Conservation (phyloP, 2,329 filamentous ascomycete genomes). For the Stemphylium vesicarium region DNA sequence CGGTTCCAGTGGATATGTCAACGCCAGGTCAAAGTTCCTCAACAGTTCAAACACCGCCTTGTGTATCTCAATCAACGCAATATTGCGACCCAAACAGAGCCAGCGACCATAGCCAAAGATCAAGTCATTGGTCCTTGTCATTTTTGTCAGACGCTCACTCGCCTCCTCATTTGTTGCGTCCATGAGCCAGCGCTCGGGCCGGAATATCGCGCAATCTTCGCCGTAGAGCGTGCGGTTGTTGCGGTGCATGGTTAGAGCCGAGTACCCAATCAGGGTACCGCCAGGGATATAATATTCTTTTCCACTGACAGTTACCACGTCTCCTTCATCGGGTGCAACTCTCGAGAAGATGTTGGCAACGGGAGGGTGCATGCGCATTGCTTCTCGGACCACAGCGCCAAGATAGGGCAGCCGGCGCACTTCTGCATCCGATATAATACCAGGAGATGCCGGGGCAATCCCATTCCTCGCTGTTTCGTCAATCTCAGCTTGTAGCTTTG, state of each 20-base stretch:
- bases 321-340: slow-evolving; percentile 40
- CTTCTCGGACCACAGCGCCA: slow-evolving; percentile 56
- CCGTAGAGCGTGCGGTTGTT: slow-evolving; percentile 41
- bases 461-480: slow-evolving; percentile 49
- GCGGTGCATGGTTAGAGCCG: slow-evolving; percentile 42
- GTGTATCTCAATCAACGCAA: slow-evolving; percentile 49
- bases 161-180: slow-evolving; percentile 26
- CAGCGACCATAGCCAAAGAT: slow-evolving; percentile 48
- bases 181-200: slow-evolving; percentile 58
- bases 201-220: slow-evolving; percentile 54
- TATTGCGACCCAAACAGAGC: slow-evolving; percentile 41
- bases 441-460: slow-evolving; percentile 35
- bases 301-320: slow-evolving; percentile 36
- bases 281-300: slow-evolving; percentile 43
- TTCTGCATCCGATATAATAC: slow-evolving; percentile 57
- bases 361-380: slow-evolving; percentile 53
- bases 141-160: slow-evolving; percentile 35
- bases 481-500: slow-evolving; percentile 56
- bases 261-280: slow-evolving; percentile 45
- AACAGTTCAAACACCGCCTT: slow-evolving; percentile 52
- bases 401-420: slow-evolving; percentile 53
- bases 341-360: slow-evolving; percentile 44
- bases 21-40: slow-evolving; percentile 41
- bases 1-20: slow-evolving; percentile 38
- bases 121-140: slow-evolving; percentile 44